A percentile compares a stretch with the other conserved stretches of the same genome.
Evolutionary conservation across 805 yeast genomes (phyloP).

Genomic region (Yarrowia sp.): DNA sequence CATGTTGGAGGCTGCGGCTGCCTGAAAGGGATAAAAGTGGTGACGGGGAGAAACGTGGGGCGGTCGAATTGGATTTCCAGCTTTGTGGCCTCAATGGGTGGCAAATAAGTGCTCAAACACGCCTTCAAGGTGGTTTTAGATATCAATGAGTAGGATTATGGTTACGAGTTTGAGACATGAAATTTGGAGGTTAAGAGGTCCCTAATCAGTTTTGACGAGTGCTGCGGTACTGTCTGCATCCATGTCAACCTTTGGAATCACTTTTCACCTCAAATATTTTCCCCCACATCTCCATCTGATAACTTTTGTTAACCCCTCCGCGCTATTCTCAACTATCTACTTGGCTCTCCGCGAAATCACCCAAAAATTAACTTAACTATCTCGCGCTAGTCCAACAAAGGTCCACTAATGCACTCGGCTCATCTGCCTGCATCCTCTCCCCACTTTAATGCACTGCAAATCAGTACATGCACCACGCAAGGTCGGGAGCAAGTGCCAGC

Average conservation of each 20-base stretch:
- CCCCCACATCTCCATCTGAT: background rate
- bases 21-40: background rate
- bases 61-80: background rate
- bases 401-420: constrained; percentile 21
- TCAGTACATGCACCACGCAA: constrained; percentile 25
- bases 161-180: constrained; percentile 4
- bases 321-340: no score
- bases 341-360: background rate
- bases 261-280: no score
- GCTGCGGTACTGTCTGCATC: no score
- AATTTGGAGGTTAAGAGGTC: background rate
- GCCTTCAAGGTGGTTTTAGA: background rate
- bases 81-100: background rate
- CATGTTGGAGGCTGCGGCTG: background rate
- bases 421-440: constrained; percentile 31
- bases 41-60: background rate
- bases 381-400: background rate
- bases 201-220: no score
- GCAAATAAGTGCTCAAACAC: constrained; percentile 7
- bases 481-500: constrained; percentile 17
- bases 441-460: constrained; percentile 25
- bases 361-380: background rate
- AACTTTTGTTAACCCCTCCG: constrained; percentile 9
- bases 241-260: no score
- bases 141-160: background rate